These are phyloP conservation scores for Yarrowia deformans DNA, from an alignment of 805 yeast genomes.

Conservation along the genomic window DNA sequence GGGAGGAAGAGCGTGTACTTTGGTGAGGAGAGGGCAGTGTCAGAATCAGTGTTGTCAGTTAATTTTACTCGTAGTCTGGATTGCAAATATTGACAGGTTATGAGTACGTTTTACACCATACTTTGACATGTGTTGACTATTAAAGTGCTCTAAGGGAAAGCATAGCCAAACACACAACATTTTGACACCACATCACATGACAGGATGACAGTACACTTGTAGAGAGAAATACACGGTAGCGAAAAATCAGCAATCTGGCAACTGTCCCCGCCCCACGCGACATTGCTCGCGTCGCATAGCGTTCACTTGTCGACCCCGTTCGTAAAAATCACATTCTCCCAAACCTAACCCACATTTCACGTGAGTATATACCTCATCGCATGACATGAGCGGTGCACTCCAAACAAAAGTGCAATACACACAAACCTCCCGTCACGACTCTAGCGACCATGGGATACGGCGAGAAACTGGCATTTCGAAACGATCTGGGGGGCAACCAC, in stretches of 20 bases:
- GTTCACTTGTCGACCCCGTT: background rate
- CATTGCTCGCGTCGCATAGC: background rate
- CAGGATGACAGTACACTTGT: no score
- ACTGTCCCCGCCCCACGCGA: background rate
- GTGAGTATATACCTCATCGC: constrained; percentile 37
- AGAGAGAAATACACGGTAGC: no score
- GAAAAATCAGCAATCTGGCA: no score
- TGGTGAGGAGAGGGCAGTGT: no score
- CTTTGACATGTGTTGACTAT: no score
- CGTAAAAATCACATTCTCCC: constrained; percentile 32
- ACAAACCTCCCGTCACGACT: background rate
- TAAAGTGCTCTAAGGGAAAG: no score
- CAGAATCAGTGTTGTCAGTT: no score
- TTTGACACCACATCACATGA: no score
- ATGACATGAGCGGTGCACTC: constrained; percentile 23
- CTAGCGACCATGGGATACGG: constrained; percentile 28
- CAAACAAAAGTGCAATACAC: background rate
- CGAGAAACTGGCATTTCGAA: constrained; percentile 38
- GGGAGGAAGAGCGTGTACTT: no score
- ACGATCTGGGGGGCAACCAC: constrained; percentile 37
- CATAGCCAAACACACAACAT: no score
- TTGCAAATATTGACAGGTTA: background rate
- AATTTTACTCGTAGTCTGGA: no score
- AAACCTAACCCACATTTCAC: constrained; percentile 21
- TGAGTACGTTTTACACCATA: background rate